These are phyloP conservation scores for Candida albicans DNA, from an alignment of 1,139 yeast genomes.

Conservation along the genomic window DNA sequence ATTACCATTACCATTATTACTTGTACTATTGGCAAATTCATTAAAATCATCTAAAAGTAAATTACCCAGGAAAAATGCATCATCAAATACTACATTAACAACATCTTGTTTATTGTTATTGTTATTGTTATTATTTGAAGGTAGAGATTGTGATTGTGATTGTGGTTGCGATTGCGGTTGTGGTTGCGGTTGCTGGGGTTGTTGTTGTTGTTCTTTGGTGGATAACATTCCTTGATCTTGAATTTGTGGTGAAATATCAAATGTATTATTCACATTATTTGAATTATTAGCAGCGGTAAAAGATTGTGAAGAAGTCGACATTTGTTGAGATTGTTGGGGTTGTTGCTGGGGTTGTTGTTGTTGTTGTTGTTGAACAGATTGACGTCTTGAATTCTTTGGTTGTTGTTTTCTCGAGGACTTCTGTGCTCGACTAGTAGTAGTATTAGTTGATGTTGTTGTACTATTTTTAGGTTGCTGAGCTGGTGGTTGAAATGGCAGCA, in stretches of 20 bases:
- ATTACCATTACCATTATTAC: constrained; percentile 1
- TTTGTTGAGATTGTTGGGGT: constrained; percentile 20
- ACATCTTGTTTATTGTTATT: constrained; percentile 5
- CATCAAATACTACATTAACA: constrained; percentile 4
- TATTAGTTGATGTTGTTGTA: constrained; percentile 9
- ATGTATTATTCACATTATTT: not conserved
- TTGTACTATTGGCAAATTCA: constrained; percentile 2
- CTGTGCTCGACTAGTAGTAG: too few species aligned
- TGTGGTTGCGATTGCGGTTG: constrained; percentile 19
- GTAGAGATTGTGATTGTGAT: constrained; percentile 10
- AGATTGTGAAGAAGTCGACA: constrained; percentile 8
- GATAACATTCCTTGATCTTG: not conserved
- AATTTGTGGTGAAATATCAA: not conserved
- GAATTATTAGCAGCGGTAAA: not conserved
- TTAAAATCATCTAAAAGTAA: constrained; percentile 8
- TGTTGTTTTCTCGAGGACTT: too few species aligned
- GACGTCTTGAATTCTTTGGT: too few species aligned
- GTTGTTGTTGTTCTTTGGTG: constrained; percentile 8
- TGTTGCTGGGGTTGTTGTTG: constrained; percentile 14
- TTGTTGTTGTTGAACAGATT: constrained; percentile 9
- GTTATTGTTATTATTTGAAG: constrained; percentile 5
- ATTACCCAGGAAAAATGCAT: constrained; percentile 6
- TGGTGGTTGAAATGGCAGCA: constrained; percentile 11
- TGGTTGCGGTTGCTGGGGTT: constrained; percentile 13
- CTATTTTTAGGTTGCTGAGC: constrained; percentile 9